These are phyloP conservation scores for Aspergillus mulundensis DNA, from an alignment of 495 filamentous ascomycete species.

Conservation along the genomic window DNA sequence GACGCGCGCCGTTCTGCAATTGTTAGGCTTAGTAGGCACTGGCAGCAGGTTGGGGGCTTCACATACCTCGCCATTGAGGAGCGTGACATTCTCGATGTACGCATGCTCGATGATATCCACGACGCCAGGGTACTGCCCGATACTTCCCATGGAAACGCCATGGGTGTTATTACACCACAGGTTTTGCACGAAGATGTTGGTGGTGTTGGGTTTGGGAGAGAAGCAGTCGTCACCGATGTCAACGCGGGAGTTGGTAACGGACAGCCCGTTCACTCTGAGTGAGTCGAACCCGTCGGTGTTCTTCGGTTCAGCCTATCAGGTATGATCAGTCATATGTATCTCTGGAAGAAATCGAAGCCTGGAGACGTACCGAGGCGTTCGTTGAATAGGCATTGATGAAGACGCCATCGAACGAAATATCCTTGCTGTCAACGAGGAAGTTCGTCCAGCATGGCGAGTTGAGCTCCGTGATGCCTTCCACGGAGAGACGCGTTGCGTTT, in stretches of 20 bases:
- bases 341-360: neutral
- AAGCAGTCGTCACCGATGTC: conserved; percentile 59
- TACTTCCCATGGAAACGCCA: conserved; percentile 54
- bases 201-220: conserved; percentile 55
- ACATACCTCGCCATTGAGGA: conserved; percentile 46
- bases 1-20: conserved; percentile 47
- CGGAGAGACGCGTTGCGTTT: conserved; percentile 50
- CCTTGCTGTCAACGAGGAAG: conserved; percentile 51
- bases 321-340: neutral
- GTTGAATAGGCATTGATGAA: conserved; percentile 51
- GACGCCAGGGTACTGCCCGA: conserved; percentile 53
- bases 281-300: conserved; percentile 61
- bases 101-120: conserved; percentile 51
- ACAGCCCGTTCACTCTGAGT: conserved; percentile 44
- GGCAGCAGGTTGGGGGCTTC: neutral
- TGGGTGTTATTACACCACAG: conserved; percentile 57
- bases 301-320: conserved; percentile 42
- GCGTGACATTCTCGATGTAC: conserved; percentile 52
- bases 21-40: neutral
- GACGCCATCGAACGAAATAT: conserved; percentile 50
- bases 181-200: conserved; percentile 53
- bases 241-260: conserved; percentile 46
- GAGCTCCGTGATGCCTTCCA: conserved; percentile 53
- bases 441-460: conserved; percentile 60
- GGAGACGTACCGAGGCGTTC: conserved; percentile 36